Percentiles rank a stretch among this genome's conserved stretches.
These are phyloP conservation scores for Fusarium nematophilum DNA, from an alignment of 2,329 filamentous ascomycete species.

Conservation along the genomic window DNA sequence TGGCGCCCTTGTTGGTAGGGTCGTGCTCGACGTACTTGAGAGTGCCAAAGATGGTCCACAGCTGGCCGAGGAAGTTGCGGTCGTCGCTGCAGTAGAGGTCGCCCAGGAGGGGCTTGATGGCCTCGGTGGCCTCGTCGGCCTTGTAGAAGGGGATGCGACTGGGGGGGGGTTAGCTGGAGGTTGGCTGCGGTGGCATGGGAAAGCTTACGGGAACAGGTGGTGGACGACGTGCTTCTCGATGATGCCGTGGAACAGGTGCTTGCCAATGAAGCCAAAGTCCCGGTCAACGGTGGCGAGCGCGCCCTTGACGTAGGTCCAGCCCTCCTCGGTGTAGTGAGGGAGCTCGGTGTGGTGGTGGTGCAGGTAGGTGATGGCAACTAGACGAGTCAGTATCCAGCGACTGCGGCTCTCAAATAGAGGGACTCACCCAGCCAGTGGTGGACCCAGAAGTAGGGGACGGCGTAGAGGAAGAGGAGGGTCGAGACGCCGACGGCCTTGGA, in stretches of 20 bases:
- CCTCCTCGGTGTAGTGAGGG: slow-evolving; percentile 56
- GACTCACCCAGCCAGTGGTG: slow-evolving; percentile 74
- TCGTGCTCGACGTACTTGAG: slow-evolving; percentile 47
- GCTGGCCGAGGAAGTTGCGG: slow-evolving; percentile 45
- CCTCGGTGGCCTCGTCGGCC: slow-evolving; percentile 63
- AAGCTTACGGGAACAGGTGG: slow-evolving; percentile 62
- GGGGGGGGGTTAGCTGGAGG: background rate
- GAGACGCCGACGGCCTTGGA: slow-evolving; percentile 65
- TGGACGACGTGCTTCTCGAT: slow-evolving; percentile 70
- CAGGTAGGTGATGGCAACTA: slow-evolving; percentile 79
- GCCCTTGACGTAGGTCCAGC: slow-evolving; percentile 71
- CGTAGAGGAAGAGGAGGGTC: slow-evolving; percentile 69
- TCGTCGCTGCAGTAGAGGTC: slow-evolving; percentile 77
- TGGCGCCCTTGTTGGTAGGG: slow-evolving; percentile 35
- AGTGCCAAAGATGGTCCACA: slow-evolving; percentile 44
- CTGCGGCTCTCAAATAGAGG: background rate
- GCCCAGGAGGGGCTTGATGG: slow-evolving; percentile 92
- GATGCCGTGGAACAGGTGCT: slow-evolving; percentile 72
- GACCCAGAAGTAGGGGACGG: slow-evolving; percentile 75
- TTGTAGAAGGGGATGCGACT: slow-evolving; percentile 56
- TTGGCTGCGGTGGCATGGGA: background rate
- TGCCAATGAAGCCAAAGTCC: slow-evolving; percentile 70
- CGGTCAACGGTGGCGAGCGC: slow-evolving; percentile 72
- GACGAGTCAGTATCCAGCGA: slow-evolving; percentile 13
- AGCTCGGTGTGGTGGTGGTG: slow-evolving; percentile 73